Evolutionary conservation across 345 rosid genomes (phyloP).

Genomic region (Raphanus sativus): DNA sequence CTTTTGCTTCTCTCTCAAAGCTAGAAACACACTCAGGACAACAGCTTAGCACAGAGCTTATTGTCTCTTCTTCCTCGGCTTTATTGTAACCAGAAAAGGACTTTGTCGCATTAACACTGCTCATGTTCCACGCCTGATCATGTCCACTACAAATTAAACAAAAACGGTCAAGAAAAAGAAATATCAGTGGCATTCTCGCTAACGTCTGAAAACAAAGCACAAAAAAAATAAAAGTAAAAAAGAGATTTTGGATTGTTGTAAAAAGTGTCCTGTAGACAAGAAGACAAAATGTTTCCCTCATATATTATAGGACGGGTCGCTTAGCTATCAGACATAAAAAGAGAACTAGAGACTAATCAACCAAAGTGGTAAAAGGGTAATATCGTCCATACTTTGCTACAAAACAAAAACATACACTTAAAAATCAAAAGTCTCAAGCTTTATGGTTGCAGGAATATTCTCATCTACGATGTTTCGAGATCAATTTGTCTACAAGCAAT

Average conservation of each 20-base stretch:
- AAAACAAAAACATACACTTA: conserved; percentile 6
- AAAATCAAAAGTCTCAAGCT: conserved; percentile 26
- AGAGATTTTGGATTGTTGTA: conserved; percentile 31
- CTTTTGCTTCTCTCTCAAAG: conserved; percentile 65
- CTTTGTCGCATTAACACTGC: conserved; percentile 47
- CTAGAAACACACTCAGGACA: conserved; percentile 69
- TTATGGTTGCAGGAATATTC: conserved; percentile 36
- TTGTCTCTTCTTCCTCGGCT: conserved; percentile 56
- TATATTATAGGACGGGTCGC: conserved; percentile 26
- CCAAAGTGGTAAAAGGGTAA: conserved; percentile 30
- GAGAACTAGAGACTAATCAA: conserved; percentile 32
- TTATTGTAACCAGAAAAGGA: conserved; percentile 38
- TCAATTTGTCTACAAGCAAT: conserved; percentile 18
- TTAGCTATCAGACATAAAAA: conserved; percentile 35
- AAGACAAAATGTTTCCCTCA: conserved; percentile 40
- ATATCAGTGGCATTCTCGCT: conserved; percentile 14
- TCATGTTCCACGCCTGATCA: conserved; percentile 43
- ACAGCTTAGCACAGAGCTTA: conserved; percentile 41
- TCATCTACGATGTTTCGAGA: conserved; percentile 33
- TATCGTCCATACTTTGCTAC: conserved; percentile 21
- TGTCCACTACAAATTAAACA: conserved; percentile 49
- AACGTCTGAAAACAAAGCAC: conserved; percentile 11
- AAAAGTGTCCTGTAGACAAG: conserved; percentile 31
- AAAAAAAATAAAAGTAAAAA: conserved; percentile 17
- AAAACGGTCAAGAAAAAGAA: conserved; percentile 16